Percentiles rank a stretch among this genome's conserved stretches.
phyloP scores from a whole-genome alignment of 1,284 basidiomycete species.

The Cryptococcus sp. region DNA sequence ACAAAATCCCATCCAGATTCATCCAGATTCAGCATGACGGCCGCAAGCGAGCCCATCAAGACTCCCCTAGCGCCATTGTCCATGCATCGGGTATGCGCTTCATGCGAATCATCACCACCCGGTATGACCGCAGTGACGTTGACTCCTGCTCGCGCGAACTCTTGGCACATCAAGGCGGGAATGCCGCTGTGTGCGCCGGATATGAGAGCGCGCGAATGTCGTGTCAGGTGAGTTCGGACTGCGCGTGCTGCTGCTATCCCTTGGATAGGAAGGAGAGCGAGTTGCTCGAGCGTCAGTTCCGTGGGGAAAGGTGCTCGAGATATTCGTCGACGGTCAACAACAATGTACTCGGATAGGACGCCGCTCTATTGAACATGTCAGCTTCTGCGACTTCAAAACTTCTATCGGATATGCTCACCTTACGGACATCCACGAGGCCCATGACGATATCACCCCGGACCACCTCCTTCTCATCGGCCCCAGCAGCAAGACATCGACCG shows the following conservation, averaged over 20 bases:
- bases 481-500: constrained; percentile 73
- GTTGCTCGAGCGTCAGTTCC: constrained; percentile 66
- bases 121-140: constrained; percentile 47
- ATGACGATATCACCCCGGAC: constrained; percentile 79
- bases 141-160: constrained; percentile 58
- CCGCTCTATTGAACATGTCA: constrained; percentile 59
- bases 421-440: constrained; percentile 71
- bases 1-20: constrained; percentile 66
- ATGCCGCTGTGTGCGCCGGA: constrained; percentile 73
- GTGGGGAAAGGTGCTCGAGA: constrained; percentile 62
- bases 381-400: not conserved
- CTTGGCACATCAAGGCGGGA: constrained; percentile 72
- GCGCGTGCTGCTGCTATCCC: constrained; percentile 77
- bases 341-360: constrained; percentile 77
- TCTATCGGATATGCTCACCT: constrained; percentile 59
- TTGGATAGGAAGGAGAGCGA: constrained; percentile 72
- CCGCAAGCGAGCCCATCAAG: constrained; percentile 42
- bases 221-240: constrained; percentile 59
- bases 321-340: constrained; percentile 74
- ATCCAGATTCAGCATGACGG: constrained; percentile 43
- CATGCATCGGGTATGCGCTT: constrained; percentile 34
- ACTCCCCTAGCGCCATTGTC: constrained; percentile 48
- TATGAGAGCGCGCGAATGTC: constrained; percentile 62
- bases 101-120: constrained; percentile 38
- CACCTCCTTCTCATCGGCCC: constrained; percentile 73